Base-by-base conservation (phyloP, 495 filamentous ascomycete genomes). In the Neurospora sublineolata region DNA sequence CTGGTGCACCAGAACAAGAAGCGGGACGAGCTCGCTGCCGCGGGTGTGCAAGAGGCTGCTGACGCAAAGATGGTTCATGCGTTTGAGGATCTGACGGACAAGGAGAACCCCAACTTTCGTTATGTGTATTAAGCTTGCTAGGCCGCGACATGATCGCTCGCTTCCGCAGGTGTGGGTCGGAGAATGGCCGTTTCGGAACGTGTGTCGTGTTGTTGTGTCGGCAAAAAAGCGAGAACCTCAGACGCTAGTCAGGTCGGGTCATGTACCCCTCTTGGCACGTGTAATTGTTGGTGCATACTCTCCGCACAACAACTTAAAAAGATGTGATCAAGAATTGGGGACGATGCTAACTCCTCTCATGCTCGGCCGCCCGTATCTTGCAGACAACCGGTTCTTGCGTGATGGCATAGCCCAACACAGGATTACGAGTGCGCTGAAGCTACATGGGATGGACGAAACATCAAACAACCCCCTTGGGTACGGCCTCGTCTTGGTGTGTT, bases 1-100 rank as follows among this genome's bases (percentile, higher is more conserved):
- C 81, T 87, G 37, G 73, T 67, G 4, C 60, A 73, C 23, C 76
- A 86, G 77, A 88, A 88, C 71, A 82, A 78, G 75, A 82, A 77
- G 70, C 81, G 83, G 46, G 85, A 87, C 44, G 67, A 72, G n/a
- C 70, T 84, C 73, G 83, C 82, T 4, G 80, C 77, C 14, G 76
- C 79, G 2, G 86, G 85, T 5, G 75, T 82, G 14, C 40, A 68
- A 14, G 82, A 83, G 72, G 81, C 80, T 16, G 78, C 71, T 27
- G 84, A 86, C 58, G 81, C 79, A 4, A 78, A 76, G 38, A 70
- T 84, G 60, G 76, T 81, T 5, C 86, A 87, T 70, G 85, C 85
- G 18, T 89, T 88, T 68, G 83, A 87, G 69, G 87, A 89, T 75
- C 73, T 89, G 74, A 89, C 87, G 37, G 87, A 89, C 78, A 77